Percentiles rank a stretch among this genome's conserved stretches.
These are phyloP conservation scores for Talaromyces liani DNA, from an alignment of 495 filamentous ascomycete genomes.

Conservation along the genomic window DNA sequence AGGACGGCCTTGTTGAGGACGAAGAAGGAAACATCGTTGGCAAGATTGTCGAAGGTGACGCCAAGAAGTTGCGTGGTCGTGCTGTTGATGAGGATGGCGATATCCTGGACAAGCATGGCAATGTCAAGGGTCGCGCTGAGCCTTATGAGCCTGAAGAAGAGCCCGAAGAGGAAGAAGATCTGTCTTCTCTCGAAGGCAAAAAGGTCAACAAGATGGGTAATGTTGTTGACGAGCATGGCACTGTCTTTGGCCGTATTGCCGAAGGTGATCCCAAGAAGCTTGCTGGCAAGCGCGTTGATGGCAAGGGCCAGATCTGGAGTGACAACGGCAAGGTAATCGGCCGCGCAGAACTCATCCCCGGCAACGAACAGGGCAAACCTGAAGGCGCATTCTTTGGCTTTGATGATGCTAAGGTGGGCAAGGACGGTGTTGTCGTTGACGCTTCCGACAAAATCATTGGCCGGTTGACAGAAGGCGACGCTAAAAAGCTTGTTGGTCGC, in stretches of 20 bases:
- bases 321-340: constrained; percentile 69
- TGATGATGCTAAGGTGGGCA: constrained; percentile 53
- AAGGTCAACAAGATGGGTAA: constrained; percentile 73
- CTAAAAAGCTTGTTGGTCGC: constrained; percentile 57
- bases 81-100: constrained; percentile 68
- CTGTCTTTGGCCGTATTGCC: constrained; percentile 62
- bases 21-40: constrained; percentile 59
- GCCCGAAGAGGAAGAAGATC: constrained; percentile 12
- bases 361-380: constrained; percentile 52
- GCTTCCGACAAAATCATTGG: constrained; percentile 56
- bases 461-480: constrained; percentile 57
- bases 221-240: constrained; percentile 59
- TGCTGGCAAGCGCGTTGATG: constrained; percentile 66
- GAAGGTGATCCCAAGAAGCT: constrained; percentile 58
- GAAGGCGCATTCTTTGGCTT: constrained; percentile 70
- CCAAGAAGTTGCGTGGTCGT: constrained; percentile 59
- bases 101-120: constrained; percentile 64
- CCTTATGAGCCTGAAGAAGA: constrained; percentile 44
- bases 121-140: constrained; percentile 62
- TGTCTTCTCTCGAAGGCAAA: constrained; percentile 44
- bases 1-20: constrained; percentile 55
- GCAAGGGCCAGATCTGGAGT: constrained; percentile 63
- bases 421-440: constrained; percentile 63
- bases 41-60: constrained; percentile 59
- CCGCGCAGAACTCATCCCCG: constrained; percentile 61